Evolutionary conservation across 345 rosid species (phyloP).

Genomic region (Salix viminalis): DNA sequence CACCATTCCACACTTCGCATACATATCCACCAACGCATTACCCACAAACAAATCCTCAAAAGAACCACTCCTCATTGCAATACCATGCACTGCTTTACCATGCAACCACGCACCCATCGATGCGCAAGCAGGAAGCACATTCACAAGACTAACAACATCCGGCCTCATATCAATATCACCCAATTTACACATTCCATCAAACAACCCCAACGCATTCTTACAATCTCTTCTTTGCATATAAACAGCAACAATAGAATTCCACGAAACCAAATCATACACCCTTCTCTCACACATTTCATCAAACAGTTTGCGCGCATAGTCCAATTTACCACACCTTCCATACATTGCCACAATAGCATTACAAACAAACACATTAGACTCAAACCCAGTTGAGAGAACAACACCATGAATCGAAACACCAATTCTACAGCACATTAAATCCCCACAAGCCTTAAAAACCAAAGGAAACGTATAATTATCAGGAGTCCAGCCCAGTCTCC

Average conservation of each 20-base stretch:
- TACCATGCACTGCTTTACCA: conserved; percentile 61
- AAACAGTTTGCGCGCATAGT: conserved; percentile 57
- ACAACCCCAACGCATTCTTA: conserved; percentile 40
- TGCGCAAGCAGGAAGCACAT: conserved; percentile 65
- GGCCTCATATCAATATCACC: conserved; percentile 31
- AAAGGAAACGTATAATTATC: conserved; percentile 74
- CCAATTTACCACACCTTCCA: conserved; percentile 47
- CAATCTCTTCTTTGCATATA: conserved; percentile 49
- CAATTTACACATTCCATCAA: conserved; percentile 37
- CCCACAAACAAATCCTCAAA: conserved; percentile 62
- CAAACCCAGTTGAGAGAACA: conserved; percentile 42
- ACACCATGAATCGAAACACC: conserved; percentile 56
- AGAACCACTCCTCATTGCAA: conserved; percentile 45
- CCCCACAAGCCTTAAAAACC: conserved; percentile 74
- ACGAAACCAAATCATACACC: conserved; percentile 58
- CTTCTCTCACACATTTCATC: conserved; percentile 49
- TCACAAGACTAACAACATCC: conserved; percentile 64
- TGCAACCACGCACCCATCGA: conserved; percentile 29
- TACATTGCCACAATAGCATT: conserved; percentile 67
- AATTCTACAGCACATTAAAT: conserved; percentile 27
- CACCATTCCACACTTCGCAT: conserved; percentile 75
- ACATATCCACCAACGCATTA: conserved; percentile 75
- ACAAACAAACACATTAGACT: conserved; percentile 59
- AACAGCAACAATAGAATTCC: conserved; percentile 66
- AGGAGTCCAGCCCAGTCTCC: conserved; percentile 54